Conservation (phyloP, 2,329 filamentous ascomycete genomes). For the Zymoseptoria crescenta region DNA sequence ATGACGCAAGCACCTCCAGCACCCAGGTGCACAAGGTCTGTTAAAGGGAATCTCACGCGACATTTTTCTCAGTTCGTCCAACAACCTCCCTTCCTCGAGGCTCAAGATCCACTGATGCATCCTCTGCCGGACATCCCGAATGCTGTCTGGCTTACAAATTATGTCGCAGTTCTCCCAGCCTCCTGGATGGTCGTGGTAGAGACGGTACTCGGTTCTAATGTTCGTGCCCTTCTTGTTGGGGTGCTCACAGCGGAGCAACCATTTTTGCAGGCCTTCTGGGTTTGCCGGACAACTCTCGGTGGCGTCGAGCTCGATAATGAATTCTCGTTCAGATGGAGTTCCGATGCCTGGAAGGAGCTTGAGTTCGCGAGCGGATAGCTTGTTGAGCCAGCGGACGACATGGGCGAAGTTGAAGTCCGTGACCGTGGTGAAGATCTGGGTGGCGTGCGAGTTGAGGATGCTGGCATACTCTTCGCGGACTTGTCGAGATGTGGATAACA, state of each 20-base stretch:
- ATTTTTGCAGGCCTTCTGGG: background rate
- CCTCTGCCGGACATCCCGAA: no score
- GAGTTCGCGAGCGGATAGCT: background rate
- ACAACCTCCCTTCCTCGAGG: no score
- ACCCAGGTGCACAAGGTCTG: no score
- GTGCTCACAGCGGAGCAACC: background rate
- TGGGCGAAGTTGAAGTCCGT: background rate
- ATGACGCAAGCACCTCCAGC: no score
- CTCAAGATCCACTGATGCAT: no score
- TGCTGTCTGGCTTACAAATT: no score
- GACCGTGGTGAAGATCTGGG: background rate
- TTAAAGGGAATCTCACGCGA: no score
- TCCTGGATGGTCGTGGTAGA: background rate
- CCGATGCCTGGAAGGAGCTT: background rate
- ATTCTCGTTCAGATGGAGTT: background rate
- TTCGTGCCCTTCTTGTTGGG: background rate
- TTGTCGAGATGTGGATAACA: background rate
- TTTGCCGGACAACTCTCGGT: background rate
- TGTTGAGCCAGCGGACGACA: background rate
- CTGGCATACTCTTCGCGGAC: background rate
- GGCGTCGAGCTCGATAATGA: background rate
- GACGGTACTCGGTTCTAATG: background rate
- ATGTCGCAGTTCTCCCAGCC: no score
- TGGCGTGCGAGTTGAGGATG: background rate
- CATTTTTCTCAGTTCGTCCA: no score